These are phyloP conservation scores for Peniophora sp. DNA, from an alignment of 1,284 basidiomycete species.

Conservation along the genomic window DNA sequence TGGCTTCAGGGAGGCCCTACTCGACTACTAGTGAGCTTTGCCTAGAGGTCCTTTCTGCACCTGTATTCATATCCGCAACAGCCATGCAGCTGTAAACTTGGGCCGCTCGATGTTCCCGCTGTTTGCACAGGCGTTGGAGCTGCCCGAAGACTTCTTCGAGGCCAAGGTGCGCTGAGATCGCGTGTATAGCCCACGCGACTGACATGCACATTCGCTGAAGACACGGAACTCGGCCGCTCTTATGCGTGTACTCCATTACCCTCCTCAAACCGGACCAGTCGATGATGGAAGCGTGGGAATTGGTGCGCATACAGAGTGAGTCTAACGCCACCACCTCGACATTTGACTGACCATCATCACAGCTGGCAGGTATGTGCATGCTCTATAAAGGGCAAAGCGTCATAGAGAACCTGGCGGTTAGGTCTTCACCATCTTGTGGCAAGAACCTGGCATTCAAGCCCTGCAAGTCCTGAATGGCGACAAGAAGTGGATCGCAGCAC, in stretches of 20 bases:
- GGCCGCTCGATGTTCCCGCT: conserved; percentile 74
- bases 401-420: conserved; percentile 25
- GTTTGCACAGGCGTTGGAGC: conserved; percentile 74
- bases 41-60: not conserved
- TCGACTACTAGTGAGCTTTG: conserved; percentile 57
- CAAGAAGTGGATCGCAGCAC: conserved; percentile 49
- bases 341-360: not conserved
- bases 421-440: conserved; percentile 86
- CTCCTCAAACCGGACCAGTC: conserved; percentile 56
- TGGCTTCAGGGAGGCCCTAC: conserved; percentile 42
- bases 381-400: no score
- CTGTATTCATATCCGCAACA: not conserved
- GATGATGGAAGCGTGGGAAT: conserved; percentile 71
- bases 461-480: conserved; percentile 48
- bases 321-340: conserved; percentile 1
- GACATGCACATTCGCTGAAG: no score
- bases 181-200: no score
- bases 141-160: conserved; percentile 71
- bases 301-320: conserved; percentile 70
- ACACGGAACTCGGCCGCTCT: conserved; percentile 62
- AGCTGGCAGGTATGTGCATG: not conserved
- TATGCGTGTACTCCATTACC: conserved; percentile 80
- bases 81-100: conserved; percentile 58
- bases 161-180: conserved; percentile 74
- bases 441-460: conserved; percentile 50